These are phyloP conservation scores for Ganoderma meredithae DNA, from an alignment of 1,284 basidiomycete genomes.

Conservation along the genomic window DNA sequence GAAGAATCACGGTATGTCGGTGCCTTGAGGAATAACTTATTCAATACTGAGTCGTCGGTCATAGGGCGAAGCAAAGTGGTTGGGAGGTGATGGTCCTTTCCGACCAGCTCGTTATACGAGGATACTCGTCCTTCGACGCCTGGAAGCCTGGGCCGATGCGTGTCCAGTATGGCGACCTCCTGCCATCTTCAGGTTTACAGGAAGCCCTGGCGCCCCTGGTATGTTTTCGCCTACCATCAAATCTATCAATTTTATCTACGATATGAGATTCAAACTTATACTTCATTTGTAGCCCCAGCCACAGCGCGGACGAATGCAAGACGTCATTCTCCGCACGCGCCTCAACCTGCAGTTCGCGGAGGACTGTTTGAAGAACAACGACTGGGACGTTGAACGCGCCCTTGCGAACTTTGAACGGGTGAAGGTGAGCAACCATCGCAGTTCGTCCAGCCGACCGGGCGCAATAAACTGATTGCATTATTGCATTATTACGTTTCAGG, in stretches of 20 bases:
- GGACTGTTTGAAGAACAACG: slow-evolving; percentile 85
- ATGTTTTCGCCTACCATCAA: slow-evolving; percentile 42
- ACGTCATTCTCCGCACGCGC: slow-evolving; percentile 73
- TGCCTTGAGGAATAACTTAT: slow-evolving; percentile 14
- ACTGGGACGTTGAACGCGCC: slow-evolving; percentile 81
- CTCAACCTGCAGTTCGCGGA: slow-evolving; percentile 79
- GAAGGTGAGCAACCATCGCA: slow-evolving; percentile 57
- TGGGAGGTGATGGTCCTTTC: slow-evolving; percentile 94
- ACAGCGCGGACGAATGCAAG: slow-evolving; percentile 71
- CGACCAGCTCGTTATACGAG: slow-evolving; percentile 86
- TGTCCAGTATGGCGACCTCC: slow-evolving; percentile 58
- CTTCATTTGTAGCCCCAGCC: slow-evolving; percentile 60
- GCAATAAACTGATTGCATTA: slow-evolving; percentile 33
- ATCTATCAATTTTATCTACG: slow-evolving; percentile 14
- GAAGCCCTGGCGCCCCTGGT: slow-evolving; percentile 62
- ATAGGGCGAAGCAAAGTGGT: slow-evolving; percentile 79
- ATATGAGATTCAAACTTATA: slow-evolving; percentile 22
- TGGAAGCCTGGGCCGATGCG: slow-evolving; percentile 79
- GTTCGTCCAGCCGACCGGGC: slow-evolving; percentile 20
- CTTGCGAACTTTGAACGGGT: slow-evolving; percentile 85
- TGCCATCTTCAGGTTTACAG: slow-evolving; percentile 49
- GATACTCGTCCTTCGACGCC: slow-evolving; percentile 83
- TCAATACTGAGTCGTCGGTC: slow-evolving; percentile 19
- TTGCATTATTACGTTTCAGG: slow-evolving; percentile 32
- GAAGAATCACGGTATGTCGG: slow-evolving; percentile 78